Base-by-base conservation (phyloP, 1,284 basidiomycete species). In the Microbotryomycetes sp. region DNA sequence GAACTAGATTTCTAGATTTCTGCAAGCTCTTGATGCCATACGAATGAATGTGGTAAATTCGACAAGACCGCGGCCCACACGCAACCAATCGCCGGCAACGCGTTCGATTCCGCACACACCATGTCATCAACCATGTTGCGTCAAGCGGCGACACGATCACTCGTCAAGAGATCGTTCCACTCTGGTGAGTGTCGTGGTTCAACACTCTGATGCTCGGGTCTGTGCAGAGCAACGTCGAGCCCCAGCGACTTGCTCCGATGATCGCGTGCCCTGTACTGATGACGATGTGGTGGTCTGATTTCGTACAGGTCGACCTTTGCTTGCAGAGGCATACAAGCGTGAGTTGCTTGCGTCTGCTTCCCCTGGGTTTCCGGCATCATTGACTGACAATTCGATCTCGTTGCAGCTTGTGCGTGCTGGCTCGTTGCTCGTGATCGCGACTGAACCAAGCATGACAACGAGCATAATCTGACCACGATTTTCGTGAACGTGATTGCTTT, bases 261-360 rank as follows among this genome's bases (percentile, higher is more conserved):
- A 19, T 42, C 36, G n/a, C n/a, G n/a, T n/a, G n/a, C n/a, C n/a
- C n/a, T n/a, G n/a, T n/a, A n/a, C n/a, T n/a, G 3, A 3, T 2
- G 26, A 48, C 6, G 23, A 23, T 23, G 2, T 19, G 14, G 2
- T 7, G 23, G n/a, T n/a, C n/a, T 15, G 36, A 6, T n/a, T 6
- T 15, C 4, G 29, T 14, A 12, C 50, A 65, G 64, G 54, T 23
- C 64, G 64, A 36, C 64, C 64, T 56, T 19, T 55, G 3, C 36
- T 42, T 19, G 36, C 36, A 9, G 36, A 42, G 19, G 36, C 36
- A 42, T 42, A 56, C 9, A 49, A 66, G 56, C 64, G 64, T 66
- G 31, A 59, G 64, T 60, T 16, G 3, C 19, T 14, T 15, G 19
- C 16, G 9, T 25, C 4, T 42, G 42, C 53, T 26, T 26, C 53